phyloP scores from a whole-genome alignment of 176 grass and related monocot genomes.

The Lolium perenne region DNA sequence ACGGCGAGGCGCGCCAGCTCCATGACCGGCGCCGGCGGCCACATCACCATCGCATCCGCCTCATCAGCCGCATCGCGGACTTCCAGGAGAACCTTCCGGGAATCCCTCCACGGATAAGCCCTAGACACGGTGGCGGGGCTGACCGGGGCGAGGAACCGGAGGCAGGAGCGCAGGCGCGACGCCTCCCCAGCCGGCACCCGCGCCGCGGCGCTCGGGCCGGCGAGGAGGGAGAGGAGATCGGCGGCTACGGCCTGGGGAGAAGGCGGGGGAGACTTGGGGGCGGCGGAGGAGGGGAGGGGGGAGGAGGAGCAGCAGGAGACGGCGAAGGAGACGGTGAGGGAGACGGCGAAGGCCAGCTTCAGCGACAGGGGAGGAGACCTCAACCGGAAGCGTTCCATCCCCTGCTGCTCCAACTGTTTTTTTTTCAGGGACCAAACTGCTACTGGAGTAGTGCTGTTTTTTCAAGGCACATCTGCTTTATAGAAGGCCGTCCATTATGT shows the following conservation, averaged over 20 bases:
- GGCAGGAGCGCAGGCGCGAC: conserved; percentile 53
- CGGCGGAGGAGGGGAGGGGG: background rate
- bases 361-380: conserved; percentile 41
- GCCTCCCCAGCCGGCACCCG: conserved; percentile 55
- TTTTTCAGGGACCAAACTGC: background rate
- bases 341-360: conserved; percentile 79
- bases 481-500: no score
- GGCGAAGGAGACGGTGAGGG: conserved; percentile 68
- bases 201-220: conserved; percentile 43
- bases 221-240: conserved; percentile 80
- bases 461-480: background rate
- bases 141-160: conserved; percentile 75
- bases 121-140: background rate
- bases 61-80: conserved; percentile 21
- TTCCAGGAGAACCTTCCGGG: conserved; percentile 46
- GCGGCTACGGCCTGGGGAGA: conserved; percentile 52
- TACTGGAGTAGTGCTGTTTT: background rate
- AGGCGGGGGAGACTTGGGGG: conserved; percentile 29
- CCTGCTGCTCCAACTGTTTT: background rate
- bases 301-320: conserved; percentile 29
- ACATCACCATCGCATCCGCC: conserved; percentile 76
- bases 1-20: conserved; percentile 80
- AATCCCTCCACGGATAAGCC: conserved; percentile 20
- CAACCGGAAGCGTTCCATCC: conserved; percentile 27
- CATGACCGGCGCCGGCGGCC: conserved; percentile 85